Conservation (phyloP, 2,329 filamentous ascomycete genomes). For the Camptophora hylomeconis region DNA sequence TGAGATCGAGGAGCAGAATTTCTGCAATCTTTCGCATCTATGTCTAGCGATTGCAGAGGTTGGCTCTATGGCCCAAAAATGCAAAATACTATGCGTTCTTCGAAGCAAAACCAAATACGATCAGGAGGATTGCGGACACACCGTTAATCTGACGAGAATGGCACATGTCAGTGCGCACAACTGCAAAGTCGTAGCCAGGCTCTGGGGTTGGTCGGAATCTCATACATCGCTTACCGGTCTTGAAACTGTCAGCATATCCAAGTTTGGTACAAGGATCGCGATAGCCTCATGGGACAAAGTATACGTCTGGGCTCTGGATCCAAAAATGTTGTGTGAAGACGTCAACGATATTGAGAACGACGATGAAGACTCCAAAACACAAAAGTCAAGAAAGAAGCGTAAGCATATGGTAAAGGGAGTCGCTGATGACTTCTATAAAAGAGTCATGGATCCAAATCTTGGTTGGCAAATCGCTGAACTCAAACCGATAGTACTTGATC, state of each 20-base stretch:
- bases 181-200: constrained; percentile 7
- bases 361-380: constrained; percentile 2
- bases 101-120: constrained; percentile 22
- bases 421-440: constrained; percentile 6
- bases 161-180: constrained; percentile 19
- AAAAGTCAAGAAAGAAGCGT: constrained; percentile 4
- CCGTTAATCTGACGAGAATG: constrained; percentile 26
- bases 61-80: too few species aligned
- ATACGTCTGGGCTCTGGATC: constrained; percentile 28
- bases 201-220: constrained; percentile 14
- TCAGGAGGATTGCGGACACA: constrained; percentile 21
- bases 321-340: constrained; percentile 23
- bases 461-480: constrained; percentile 9
- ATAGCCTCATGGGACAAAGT: constrained; percentile 30
- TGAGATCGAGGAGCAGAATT: constrained; percentile 5
- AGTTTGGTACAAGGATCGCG: constrained; percentile 25
- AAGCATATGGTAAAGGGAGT: not conserved
- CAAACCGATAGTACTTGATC: constrained; percentile 11
- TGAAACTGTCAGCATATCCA: constrained; percentile 22
- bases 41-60: too few species aligned
- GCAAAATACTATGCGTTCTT: constrained; percentile 26
- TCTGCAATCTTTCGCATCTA: constrained; percentile 29
- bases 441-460: constrained; percentile 4
- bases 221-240: constrained; percentile 26
- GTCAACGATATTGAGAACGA: constrained; percentile 13